phyloP scores from a whole-genome alignment of 139 green algal species.

The Coelastrella sp. region DNA sequence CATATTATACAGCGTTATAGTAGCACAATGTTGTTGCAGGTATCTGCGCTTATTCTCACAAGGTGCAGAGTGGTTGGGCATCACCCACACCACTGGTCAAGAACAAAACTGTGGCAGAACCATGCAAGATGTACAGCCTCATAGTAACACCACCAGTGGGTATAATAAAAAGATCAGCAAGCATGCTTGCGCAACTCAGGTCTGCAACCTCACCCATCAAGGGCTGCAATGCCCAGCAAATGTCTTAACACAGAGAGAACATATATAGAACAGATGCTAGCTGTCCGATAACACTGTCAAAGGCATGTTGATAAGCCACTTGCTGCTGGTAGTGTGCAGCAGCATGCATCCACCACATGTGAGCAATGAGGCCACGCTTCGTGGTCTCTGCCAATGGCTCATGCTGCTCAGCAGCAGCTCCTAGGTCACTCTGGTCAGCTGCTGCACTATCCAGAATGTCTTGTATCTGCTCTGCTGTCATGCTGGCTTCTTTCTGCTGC shows the following conservation, averaged over 20 bases:
- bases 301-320: slow-evolving; percentile 34
- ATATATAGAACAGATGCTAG: neutral
- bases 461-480: neutral
- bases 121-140: no score
- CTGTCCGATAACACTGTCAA: slow-evolving; percentile 9
- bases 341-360: slow-evolving; percentile 36
- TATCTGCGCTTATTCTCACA: no score
- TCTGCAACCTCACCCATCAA: no score
- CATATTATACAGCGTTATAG: no score
- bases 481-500: neutral
- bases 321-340: slow-evolving; percentile 35
- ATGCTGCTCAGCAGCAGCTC: neutral
- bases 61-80: no score
- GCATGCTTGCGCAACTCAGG: no score
- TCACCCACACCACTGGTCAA: no score
- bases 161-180: no score
- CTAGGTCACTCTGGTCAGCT: neutral
- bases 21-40: no score
- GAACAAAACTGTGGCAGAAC: no score
- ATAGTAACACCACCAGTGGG: no score
- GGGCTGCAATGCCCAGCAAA: neutral
- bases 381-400: neutral
- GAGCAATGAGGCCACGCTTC: neutral
- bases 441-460: neutral
- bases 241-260: neutral